Evolutionary conservation across 352 stramenopile genomes (phyloP).

Genomic region (Elongisporangium anandrum): DNA sequence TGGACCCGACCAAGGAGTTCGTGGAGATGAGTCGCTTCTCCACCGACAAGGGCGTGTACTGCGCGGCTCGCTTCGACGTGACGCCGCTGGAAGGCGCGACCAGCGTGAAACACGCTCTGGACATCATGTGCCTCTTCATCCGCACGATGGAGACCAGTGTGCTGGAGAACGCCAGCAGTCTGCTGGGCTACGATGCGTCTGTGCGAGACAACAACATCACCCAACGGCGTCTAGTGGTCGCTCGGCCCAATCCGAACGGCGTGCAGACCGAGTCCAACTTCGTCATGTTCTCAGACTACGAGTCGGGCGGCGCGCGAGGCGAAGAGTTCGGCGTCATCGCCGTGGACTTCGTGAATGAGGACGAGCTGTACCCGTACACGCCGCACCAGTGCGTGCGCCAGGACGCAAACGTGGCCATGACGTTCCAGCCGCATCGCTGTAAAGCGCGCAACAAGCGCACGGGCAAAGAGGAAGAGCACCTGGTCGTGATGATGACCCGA

Average conservation of each 20-base stretch:
- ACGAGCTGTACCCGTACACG: slow-evolving; percentile 31
- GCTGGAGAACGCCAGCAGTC: slow-evolving; percentile 5
- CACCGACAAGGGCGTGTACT: slow-evolving; percentile 33
- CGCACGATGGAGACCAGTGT: slow-evolving; percentile 30
- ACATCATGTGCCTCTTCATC: slow-evolving; percentile 38
- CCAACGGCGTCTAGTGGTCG: slow-evolving; percentile 31
- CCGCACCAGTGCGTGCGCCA: slow-evolving; percentile 20
- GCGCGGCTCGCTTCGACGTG: slow-evolving; percentile 35
- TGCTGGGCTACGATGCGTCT: slow-evolving; percentile 14
- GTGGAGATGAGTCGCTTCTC: slow-evolving; percentile 37
- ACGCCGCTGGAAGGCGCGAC: slow-evolving; percentile 20
- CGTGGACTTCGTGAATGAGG: slow-evolving; percentile 29
- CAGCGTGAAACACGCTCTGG: slow-evolving; percentile 27
- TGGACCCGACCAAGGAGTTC: slow-evolving; percentile 28
- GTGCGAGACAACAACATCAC: slow-evolving; percentile 23
- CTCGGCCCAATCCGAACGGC: slow-evolving; percentile 15
- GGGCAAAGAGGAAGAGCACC: slow-evolving; percentile 16
- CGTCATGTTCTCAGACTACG: slow-evolving; percentile 29
- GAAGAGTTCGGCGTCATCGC: slow-evolving; percentile 19
- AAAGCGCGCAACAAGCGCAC: slow-evolving; percentile 13
- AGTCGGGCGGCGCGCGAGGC: neutral
- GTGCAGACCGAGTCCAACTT: slow-evolving; percentile 34
- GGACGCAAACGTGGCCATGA: slow-evolving; percentile 26
- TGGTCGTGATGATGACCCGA: slow-evolving; percentile 19
- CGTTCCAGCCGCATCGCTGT: slow-evolving; percentile 21